phyloP scores from a whole-genome alignment of 257 asterid species.

The Salvia hispanica region DNA sequence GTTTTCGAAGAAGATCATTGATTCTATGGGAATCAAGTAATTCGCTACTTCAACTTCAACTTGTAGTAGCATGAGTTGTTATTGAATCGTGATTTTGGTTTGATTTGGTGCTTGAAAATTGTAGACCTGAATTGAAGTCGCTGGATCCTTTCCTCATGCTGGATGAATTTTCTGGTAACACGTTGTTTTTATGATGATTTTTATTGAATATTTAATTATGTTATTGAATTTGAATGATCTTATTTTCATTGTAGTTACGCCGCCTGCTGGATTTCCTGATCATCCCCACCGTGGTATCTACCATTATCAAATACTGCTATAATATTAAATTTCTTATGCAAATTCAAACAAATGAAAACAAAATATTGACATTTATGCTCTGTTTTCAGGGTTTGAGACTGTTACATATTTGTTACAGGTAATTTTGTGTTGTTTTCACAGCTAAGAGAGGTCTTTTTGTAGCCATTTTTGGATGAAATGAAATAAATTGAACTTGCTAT shows the following conservation, averaged over 20 bases:
- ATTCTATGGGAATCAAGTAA: neutral
- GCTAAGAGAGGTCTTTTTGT: neutral
- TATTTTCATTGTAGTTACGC: constrained; percentile 52
- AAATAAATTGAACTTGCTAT: neutral
- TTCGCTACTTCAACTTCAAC: neutral
- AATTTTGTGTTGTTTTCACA: neutral
- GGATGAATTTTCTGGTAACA: constrained; percentile 81
- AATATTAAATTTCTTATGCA: neutral
- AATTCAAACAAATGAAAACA: neutral
- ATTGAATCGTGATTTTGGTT: neutral
- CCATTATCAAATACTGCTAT: neutral
- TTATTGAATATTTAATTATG: too few species aligned
- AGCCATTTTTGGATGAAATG: neutral
- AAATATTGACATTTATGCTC: neutral
- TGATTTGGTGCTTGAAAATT: constrained; percentile 20
- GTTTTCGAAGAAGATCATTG: neutral
- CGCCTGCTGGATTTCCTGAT: constrained; percentile 97
- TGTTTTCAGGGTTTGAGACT: constrained; percentile 82
- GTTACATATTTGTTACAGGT: constrained; percentile 87
- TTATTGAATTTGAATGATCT: constrained; percentile 10
- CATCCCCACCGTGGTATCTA: constrained; percentile 94
- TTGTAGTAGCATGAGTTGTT: neutral
- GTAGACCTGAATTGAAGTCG: constrained; percentile 79
- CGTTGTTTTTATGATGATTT: neutral
- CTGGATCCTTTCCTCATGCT: constrained; percentile 89